A percentile compares a stretch with the other conserved stretches of the same genome.
phyloP scores from a whole-genome alignment of 192 early-diverging fungal species.

The Rhizoclosmatium globosum region DNA sequence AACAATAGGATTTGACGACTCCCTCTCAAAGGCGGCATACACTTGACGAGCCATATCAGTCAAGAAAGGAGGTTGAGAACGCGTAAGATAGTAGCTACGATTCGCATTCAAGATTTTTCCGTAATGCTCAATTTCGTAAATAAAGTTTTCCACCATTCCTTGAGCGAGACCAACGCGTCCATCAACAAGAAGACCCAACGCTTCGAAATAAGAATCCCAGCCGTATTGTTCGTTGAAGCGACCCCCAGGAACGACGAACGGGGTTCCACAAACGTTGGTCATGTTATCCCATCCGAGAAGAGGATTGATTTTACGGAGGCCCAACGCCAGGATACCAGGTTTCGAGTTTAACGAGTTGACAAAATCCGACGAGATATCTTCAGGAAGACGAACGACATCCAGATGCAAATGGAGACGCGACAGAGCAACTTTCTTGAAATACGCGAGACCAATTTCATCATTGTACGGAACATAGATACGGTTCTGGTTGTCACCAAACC shows the following conservation, averaged over 20 bases:
- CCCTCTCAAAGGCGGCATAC: constrained; percentile 60
- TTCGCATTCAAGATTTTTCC: constrained; percentile 99
- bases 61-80: constrained; percentile 98
- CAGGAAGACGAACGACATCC: constrained; percentile 82
- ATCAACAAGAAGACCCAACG: constrained; percentile 87
- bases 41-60: constrained; percentile 94
- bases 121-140: constrained; percentile 97
- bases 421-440: constrained; percentile 77
- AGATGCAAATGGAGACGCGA: constrained; percentile 69
- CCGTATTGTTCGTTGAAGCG: constrained; percentile 99
- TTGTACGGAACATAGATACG: constrained; percentile 93
- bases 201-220: constrained; percentile 81
- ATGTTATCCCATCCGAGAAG: constrained; percentile 27
- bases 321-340: constrained; percentile 91
- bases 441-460: constrained; percentile 78
- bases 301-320: constrained; percentile 53
- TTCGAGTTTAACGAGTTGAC: constrained; percentile 89
- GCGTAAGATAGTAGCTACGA: constrained; percentile 93
- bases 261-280: constrained; percentile 62
- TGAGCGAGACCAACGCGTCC: constrained; percentile 85
- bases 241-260: constrained; percentile 97
- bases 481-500: constrained; percentile 73
- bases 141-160: constrained; percentile 98
- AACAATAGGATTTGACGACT: not conserved
- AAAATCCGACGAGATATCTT: constrained; percentile 86